Percentiles rank a stretch among this genome's conserved stretches.
Conservation (phyloP, 2,329 filamentous ascomycete species). For the Camillea tinctor region DNA sequence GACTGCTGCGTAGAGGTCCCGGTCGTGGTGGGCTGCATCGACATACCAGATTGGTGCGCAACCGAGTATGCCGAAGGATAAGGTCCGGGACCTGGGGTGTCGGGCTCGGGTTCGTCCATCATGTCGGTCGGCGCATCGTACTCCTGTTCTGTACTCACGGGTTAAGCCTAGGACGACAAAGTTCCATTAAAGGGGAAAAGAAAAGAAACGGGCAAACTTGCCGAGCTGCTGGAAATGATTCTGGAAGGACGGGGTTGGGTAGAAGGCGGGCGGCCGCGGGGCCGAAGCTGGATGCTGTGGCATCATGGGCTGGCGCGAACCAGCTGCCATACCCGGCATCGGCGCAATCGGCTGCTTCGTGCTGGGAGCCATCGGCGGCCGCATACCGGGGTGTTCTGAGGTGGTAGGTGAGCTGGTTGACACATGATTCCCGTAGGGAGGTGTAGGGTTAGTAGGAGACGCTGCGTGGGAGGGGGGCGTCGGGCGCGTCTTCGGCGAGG, state of each 20-base stretch:
- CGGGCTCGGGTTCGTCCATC: slow-evolving; percentile 77
- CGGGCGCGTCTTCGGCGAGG: slow-evolving; percentile 70
- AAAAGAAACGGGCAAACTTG: slow-evolving; percentile 64
- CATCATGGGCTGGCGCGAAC: slow-evolving; percentile 36
- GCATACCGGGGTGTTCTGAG: slow-evolving; percentile 49
- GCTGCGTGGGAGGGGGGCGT: slow-evolving; percentile 76
- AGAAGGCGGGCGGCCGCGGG: slow-evolving; percentile 54
- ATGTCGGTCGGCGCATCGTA: slow-evolving; percentile 89
- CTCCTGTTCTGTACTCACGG: slow-evolving; percentile 81
- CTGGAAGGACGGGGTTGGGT: slow-evolving; percentile 79
- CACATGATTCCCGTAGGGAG: slow-evolving; percentile 37
- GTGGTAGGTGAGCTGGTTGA: slow-evolving; percentile 44
- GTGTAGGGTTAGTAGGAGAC: slow-evolving; percentile 53
- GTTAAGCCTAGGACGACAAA: slow-evolving; percentile 69
- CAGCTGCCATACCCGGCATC: slow-evolving; percentile 36
- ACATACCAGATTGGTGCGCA: slow-evolving; percentile 38
- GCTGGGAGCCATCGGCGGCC: slow-evolving; percentile 36
- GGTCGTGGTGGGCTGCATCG: slow-evolving; percentile 38
- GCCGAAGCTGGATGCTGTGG: slow-evolving; percentile 37
- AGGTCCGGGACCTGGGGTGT: slow-evolving; percentile 65
- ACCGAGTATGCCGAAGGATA: slow-evolving; percentile 59
- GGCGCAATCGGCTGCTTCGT: slow-evolving; percentile 41
- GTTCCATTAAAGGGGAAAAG: slow-evolving; percentile 51
- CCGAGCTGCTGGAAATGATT: slow-evolving; percentile 95
- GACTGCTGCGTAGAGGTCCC: slow-evolving; percentile 39